Base-by-base conservation (phyloP, 257 asterid species). In the Solanum raphanifolium region DNA sequence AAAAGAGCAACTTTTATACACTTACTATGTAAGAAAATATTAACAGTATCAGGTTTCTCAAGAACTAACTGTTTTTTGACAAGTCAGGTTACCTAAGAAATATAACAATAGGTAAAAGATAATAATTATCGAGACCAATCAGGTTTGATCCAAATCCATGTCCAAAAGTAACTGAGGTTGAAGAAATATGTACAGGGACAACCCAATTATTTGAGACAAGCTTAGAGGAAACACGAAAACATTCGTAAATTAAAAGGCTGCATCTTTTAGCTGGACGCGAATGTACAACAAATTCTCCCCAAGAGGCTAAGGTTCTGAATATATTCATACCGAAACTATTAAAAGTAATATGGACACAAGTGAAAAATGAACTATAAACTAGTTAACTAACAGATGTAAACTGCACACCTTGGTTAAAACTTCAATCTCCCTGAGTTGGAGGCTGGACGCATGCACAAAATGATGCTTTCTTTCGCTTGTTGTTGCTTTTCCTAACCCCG, bases 391-490 rank as follows among this genome's bases (percentile, higher is more conserved):
- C 38, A 69, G 52, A 48, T 83, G 74, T 38, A 34, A 83, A 58
- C 79, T 86, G 83, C 83, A 27, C 36, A 21, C 39, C 34, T 85
- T 6, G 27, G 15, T 41, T 86, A 46, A 41, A 62, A 62, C 25
- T 87, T 89, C 73, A 91, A 68, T 91, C 92, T 78, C 90, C 93
- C 48, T 86, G 81, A 5, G 93, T 91, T 27, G 92, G 89, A 66
- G 93, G 94, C 89, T 82, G 89, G 84, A 93, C 85, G 62, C 95
- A 93, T 48, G 90, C 90, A 65, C 95, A 93, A 43, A 89, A 91
- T 18, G 83, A 87, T 29, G 88, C 79, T 88, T 89, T 93, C 91
- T 93, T 93, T 60, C 71, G 89, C 87, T 87, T 86, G 85, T 87
- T 88, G 65, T 86, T 89, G 71, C 43, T 86, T 32, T 90, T 71